Base-by-base conservation (phyloP, 192 early-diverging fungal species). In the Backusella westeae region DNA sequence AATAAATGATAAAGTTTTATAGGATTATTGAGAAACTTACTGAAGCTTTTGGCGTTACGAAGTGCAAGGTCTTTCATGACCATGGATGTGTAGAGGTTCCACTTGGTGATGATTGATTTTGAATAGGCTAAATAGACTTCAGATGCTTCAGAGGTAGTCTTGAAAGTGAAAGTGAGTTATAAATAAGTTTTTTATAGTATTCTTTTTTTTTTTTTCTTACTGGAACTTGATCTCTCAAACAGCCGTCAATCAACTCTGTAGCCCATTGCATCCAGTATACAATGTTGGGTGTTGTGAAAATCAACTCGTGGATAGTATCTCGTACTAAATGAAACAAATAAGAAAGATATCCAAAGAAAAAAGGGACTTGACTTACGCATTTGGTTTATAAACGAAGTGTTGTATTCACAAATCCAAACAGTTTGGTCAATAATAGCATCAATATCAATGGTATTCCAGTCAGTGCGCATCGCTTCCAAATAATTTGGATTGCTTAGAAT, bases 381-480 rank as follows among this genome's bases (percentile, higher is more conserved):
- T 49, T 82, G 77, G 69, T 74, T 71, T 15, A 88, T 77, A 35
- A 85, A 80, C 6, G 44, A 63, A 26, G 77, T 74, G 19, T 80
- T 81, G 52, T 85, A 87, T 46, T 88, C 87, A 72, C 84, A 84
- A 26, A 87, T 75, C 87, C 87, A 88, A 10, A 81, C 69, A 14
- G 76, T 80, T 68, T 88, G 87, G 21, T 86, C 85, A 15, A 77
- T 65, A 36, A 88, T 75, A 36, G 69, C 72, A 29, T 79, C 85
- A 71, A 88, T 74, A 29, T 88, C 87, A 39, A 87, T 75, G 7
- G 52, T 19, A 23, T 80, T 78, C 87, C 87, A 88, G 34, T 88
- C 85, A 10, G 34, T 29, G 4, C 75, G 53, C 79, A 88, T 84
- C 12, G 59, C 67, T n/a, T 44, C 49, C 29, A 87, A 75, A 21